phyloP scores from a whole-genome alignment of 1,284 basidiomycete genomes.

The Leccinum discolor region DNA sequence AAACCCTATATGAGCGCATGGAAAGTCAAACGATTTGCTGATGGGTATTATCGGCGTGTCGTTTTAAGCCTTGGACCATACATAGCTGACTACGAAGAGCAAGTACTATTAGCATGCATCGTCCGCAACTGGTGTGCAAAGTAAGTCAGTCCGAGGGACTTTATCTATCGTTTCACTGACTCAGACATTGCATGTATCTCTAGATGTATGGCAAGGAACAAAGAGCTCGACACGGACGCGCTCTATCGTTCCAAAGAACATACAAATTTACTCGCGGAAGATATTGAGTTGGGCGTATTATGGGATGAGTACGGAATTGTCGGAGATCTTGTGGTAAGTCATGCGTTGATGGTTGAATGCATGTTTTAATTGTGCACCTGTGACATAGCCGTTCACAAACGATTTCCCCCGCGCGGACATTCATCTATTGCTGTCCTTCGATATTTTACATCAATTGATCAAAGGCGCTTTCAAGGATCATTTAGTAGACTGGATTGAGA shows the following conservation, averaged over 20 bases:
- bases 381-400: slow-evolving; percentile 1
- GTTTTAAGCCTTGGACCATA: not conserved
- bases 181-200: not conserved
- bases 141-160: not conserved
- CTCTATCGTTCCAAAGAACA: not conserved
- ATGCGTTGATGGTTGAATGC: not conserved
- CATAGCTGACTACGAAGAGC: slow-evolving; percentile 1
- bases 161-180: not conserved
- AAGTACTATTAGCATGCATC: not conserved
- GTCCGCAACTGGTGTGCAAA: not conserved
- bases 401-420: not conserved
- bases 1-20: not conserved
- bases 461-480: not conserved
- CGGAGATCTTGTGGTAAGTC: not conserved
- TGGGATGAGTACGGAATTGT: slow-evolving; percentile 2
- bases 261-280: not conserved
- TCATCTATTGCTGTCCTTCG: not conserved
- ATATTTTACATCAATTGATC: not conserved
- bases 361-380: too few relatives aligned
- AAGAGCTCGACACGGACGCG: not conserved
- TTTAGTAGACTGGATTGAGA: not conserved
- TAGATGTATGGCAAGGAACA: not conserved
- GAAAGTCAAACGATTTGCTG: not conserved
- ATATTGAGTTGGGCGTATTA: not conserved
- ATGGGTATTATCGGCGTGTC: not conserved